Evolutionary conservation across 257 asterid genomes (phyloP).

Genomic region (Przewalskia tangutica): DNA sequence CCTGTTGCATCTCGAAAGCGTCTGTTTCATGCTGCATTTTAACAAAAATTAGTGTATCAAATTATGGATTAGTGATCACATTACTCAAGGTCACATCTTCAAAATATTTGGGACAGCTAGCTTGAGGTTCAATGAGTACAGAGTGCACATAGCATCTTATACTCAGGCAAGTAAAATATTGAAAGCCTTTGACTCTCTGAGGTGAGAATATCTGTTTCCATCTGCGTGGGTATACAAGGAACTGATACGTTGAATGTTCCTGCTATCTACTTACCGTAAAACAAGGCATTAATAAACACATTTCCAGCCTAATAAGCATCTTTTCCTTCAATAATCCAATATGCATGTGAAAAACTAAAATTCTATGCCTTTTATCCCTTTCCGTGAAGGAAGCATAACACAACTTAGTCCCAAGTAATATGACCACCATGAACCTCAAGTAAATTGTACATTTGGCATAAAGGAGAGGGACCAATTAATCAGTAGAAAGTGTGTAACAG

Average conservation of each 20-base stretch:
- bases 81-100: not conserved
- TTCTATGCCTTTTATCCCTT: not conserved
- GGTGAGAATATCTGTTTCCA: not conserved
- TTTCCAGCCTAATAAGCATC: not conserved
- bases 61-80: not conserved
- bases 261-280: not conserved
- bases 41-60: not conserved
- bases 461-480: not conserved
- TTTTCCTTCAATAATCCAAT: not conserved
- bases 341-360: not conserved
- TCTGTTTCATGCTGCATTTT: conserved; percentile 49
- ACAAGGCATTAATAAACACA: not conserved
- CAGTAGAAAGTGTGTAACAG: not conserved
- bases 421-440: too few species aligned
- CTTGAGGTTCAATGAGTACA: not conserved
- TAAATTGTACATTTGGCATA: too few species aligned
- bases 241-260: not conserved
- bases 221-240: not conserved
- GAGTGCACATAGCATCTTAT: not conserved
- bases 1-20: conserved; percentile 41
- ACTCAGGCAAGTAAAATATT: not conserved
- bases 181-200: not conserved
- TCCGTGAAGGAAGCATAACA: not conserved
- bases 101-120: not conserved
- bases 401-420: not conserved